Evolutionary conservation across 306 rosid species (phyloP), one percentile per base, ranked within the genome.

Genomic region (Abrus precatorius): DNA sequence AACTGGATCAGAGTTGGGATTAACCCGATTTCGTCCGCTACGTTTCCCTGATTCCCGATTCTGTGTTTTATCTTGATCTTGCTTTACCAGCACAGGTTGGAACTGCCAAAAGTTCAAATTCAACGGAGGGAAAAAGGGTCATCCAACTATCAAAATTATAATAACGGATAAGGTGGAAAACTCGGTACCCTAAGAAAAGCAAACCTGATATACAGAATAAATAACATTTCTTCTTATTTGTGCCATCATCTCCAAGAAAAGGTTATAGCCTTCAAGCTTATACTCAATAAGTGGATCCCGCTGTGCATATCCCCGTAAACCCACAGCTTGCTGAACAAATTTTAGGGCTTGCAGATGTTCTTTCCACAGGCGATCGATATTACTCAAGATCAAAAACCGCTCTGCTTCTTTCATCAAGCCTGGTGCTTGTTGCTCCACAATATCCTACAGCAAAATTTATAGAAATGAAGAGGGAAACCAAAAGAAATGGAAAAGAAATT

Each of bases 161-260:
- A 47, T 48, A 59, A 36, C 3, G 32, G 34, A 20, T 7, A 59
- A 33, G 59, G 50, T 12, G 41, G 78, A 29, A 38, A 64, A 20
- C 3, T 6, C 32, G n/a, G 36, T 5, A 41, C 20, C 41, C 48
- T 14, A 67, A 75, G 36, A 9, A 6, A 62, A 54, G 56, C 90
- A 54, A 82, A 92, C 99, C 98, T 91, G 99, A 82, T 95, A 95
- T 33, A 95, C 92, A 34, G 99, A 93, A 85, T 91, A 95, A 33
- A 95, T 95, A 72, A 95, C 99, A 76, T 95, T 95, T 86, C 99
- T 91, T 89, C 99, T 88, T 52, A 95, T 80, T 49, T 95, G 98
- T 62, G 98, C 99, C 99, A 95, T 95, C 99, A 95, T 95, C 53
- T 95, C 99, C 80, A 95, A 86, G 96, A 95, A 95, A 85, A 95